Evolutionary conservation across 805 yeast genomes (phyloP).

Genomic region (Wickerhamomyces chaumierensis): DNA sequence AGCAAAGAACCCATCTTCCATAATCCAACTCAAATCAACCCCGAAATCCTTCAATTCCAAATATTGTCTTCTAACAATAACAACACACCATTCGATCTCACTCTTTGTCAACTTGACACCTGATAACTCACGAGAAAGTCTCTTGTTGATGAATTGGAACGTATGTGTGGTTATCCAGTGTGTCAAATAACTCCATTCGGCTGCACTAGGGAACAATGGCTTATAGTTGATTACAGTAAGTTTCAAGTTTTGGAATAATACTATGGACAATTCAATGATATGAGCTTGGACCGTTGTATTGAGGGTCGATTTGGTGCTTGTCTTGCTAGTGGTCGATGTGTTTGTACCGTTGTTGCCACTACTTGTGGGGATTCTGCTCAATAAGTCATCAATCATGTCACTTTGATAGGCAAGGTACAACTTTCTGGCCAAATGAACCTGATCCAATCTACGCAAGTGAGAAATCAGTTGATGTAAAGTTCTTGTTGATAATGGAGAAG

Average conservation of each 20-base stretch:
- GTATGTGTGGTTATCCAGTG: constrained; percentile 65
- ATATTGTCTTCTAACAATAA: constrained; percentile 46
- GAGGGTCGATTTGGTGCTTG: too few relatives aligned
- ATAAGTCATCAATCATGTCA: constrained; percentile 32
- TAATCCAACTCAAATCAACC: constrained; percentile 43
- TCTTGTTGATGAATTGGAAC: constrained; percentile 36
- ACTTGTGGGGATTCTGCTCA: constrained; percentile 43
- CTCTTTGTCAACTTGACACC: constrained; percentile 46
- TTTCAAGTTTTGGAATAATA: constrained; percentile 48
- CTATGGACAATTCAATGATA: constrained; percentile 49
- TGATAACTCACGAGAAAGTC: constrained; percentile 56
- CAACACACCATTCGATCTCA: constrained; percentile 43
- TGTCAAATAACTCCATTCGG: constrained; percentile 3
- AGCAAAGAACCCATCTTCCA: constrained; percentile 8
- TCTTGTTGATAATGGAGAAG: too few relatives aligned
- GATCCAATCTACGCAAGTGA: too few relatives aligned
- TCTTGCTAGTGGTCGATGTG: too few relatives aligned
- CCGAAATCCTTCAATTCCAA: constrained; percentile 53
- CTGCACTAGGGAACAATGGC: constrained; percentile 32
- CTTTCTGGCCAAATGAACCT: constrained; percentile 26
- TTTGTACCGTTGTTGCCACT: constrained; percentile 15
- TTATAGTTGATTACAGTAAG: constrained; percentile 46
- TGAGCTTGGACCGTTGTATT: constrained; percentile 27
- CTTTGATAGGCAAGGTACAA: constrained; percentile 38
- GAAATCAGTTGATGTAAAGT: too few relatives aligned